Evolutionary conservation across 2,329 filamentous ascomycete species (phyloP), one percentile per base, ranked within the genome.

Genomic region (Colletotrichum costaricense): DNA sequence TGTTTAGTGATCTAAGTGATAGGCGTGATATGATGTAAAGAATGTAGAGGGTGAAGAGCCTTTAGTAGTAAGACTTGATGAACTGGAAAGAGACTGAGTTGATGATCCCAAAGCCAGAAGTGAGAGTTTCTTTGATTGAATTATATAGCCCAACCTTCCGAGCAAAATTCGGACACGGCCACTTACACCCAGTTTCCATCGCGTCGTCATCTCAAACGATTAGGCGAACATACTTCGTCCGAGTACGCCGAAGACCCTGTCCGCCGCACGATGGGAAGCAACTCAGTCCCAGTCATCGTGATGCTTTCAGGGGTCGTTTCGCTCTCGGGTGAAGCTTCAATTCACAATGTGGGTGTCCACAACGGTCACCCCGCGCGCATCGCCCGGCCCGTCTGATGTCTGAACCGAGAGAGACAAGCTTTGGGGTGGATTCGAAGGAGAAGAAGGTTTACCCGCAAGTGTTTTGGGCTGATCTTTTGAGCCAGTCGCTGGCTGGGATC

Each of bases 381-480:
- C 49, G 26, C 49, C 67, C 22, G 38, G 22, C 54, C 55, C 60
- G 62, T 73, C 71, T 22, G 60, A 73, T 71, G 28, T 57, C n/a
- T 54, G 19, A 14, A n/a, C 26, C 14, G 33, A 24, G 7, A 60
- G 52, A 66, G 49, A 42, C 22, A 62, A 66, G 62, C 67, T 73
- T 73, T 46, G 12, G 26, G 5, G 26, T 55, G 35, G 28, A 60
- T 35, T n/a, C 19, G 24, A 49, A 46, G 3, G 19, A 46, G 46
- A 71, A 71, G 24, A 73, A 73, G 56, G 46, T 73, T 71, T 58
- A 59, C 67, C 56, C 60, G 60, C 35, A 38, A 5, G 57, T 60
- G 55, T 66, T 52, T 71, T 71, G 60, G 67, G 60, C 60, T 57
- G 56, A 73, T 57, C 62, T 66, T 66, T 30, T 26, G 30, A 42